Conservation (phyloP, 2,329 filamentous ascomycete species). For the Lizonia empirigonia region DNA sequence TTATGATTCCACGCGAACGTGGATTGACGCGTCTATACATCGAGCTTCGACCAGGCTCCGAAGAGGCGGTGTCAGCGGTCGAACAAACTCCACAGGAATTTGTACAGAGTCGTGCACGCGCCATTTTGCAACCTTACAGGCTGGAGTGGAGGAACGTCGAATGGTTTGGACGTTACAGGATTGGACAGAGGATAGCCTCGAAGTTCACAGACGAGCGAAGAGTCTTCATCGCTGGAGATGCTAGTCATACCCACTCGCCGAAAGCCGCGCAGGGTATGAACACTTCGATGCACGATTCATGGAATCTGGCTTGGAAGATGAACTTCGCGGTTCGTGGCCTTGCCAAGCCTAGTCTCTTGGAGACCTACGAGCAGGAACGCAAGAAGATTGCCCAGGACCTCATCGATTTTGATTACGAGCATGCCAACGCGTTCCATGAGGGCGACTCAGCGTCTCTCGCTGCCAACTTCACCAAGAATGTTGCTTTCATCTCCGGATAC, state of each 20-base stretch:
- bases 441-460: conserved; percentile 68
- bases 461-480: conserved; percentile 71
- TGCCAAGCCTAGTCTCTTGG: conserved; percentile 46
- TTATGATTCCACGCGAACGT: conserved; percentile 75
- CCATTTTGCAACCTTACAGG: conserved; percentile 54
- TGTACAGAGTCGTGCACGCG: conserved; percentile 68
- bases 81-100: conserved; percentile 63
- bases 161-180: conserved; percentile 59
- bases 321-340: conserved; percentile 49
- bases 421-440: conserved; percentile 60
- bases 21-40: conserved; percentile 71
- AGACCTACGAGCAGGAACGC: conserved; percentile 51
- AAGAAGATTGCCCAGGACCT: conserved; percentile 53
- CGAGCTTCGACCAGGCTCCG: conserved; percentile 49
- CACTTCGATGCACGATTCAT: conserved; percentile 52
- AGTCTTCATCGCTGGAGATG: conserved; percentile 58
- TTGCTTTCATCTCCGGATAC: conserved; percentile 74
- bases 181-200: conserved; percentile 56
- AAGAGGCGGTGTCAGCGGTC: conserved; percentile 33
- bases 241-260: conserved; percentile 51
- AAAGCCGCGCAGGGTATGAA: conserved; percentile 55
- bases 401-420: conserved; percentile 54
- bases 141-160: conserved; percentile 55
- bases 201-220: conserved; percentile 51
- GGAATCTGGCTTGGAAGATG: conserved; percentile 54